Base-by-base conservation (phyloP, 1,139 yeast genomes). In the Debaryomyces udenii region DNA sequence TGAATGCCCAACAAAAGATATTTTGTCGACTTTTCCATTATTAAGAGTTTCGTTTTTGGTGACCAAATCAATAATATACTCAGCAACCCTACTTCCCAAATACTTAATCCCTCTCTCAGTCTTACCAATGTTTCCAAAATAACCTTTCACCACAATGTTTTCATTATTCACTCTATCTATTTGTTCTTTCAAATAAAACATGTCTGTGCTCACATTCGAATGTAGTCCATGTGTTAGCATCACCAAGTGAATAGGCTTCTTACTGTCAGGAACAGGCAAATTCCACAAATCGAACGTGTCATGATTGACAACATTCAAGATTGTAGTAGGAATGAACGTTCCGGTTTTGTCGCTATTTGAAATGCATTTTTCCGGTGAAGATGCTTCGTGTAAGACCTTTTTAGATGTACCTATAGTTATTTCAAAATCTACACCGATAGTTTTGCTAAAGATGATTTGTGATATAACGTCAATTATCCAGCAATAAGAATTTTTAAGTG, bases 21-120 rank as follows among this genome's bases (percentile, higher is more conserved):
- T 82, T 52, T 79, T 82, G 1, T 61, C 58, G 1, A 86, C 77
- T 34, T 68, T 66, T 2, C 63, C 62, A 31, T 61, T 46, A 35
- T 60, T 62, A 30, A 63, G 59, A 4, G 43, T 44, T 22, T 62
- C 62, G 34, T 75, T 71, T 29, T 65, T 64, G 3, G 63, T 59
- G 1, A 86, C 71, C 41, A 85, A 79, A 17, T 81, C 76, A 5
- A 85, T 72, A 31, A 93, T 70, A 57, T 77, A 86, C 50, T 87
- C 90, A 0, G 94, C 98, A 22, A 91, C 74, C 37, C 94, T 68
- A 42, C 83, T 75, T 0, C 99, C 99, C 43, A 91, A 68, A 58
- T 84, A 91, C 61, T 86, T 86, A 39, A 93, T 76, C 0, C 99
- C 99, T 41, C 90, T 72, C 58, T 93, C 99, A 0, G 99, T 94